These are phyloP conservation scores for Eutypa lata DNA, from an alignment of 2,329 filamentous ascomycete species.

Conservation along the genomic window DNA sequence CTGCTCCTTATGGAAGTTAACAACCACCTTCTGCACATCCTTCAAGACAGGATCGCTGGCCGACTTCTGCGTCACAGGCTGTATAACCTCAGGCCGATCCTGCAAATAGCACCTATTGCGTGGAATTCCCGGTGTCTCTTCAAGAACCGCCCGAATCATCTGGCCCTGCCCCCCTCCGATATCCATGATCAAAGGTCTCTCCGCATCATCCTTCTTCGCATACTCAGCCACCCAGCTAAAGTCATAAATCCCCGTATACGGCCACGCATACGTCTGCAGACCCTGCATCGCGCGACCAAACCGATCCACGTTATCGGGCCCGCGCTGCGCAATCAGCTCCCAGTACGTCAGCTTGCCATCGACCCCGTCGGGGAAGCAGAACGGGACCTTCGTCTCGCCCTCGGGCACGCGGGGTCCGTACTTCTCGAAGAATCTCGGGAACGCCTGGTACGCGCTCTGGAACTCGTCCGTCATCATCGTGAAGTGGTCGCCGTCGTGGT, in stretches of 20 bases:
- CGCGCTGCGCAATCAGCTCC: conserved; percentile 18
- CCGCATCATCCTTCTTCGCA: conserved; percentile 2
- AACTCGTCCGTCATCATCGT: conserved; percentile 12
- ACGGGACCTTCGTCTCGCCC: conserved; percentile 21
- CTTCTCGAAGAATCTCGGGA: conserved; percentile 22
- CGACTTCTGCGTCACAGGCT: conserved; percentile 7
- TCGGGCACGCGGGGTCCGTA: conserved; percentile 23
- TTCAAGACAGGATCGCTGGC: conserved; percentile 13
- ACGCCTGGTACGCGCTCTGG: conserved; percentile 9
- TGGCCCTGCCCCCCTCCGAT: conserved; percentile 29
- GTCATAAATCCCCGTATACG: conserved; percentile 24
- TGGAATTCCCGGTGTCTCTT: conserved; percentile 17
- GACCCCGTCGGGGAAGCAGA: conserved; percentile 18
- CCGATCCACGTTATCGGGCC: conserved; percentile 14
- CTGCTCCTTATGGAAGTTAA: conserved; percentile 26
- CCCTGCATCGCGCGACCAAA: conserved; percentile 27
- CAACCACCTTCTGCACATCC: conserved; percentile 20
- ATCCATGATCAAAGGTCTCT: conserved; percentile 26
- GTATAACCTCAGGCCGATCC: conserved; percentile 27
- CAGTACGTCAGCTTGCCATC: conserved; percentile 21
- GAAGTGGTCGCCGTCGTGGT: conserved; percentile 8
- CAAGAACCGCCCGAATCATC: conserved; percentile 21
- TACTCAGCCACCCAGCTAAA: conserved; percentile 18
- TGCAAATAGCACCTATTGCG: conserved; percentile 24
- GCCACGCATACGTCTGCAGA: conserved; percentile 20